Base-by-base conservation (phyloP, 768 basidiomycete genomes). In the Boletus vermiculosoides region DNA sequence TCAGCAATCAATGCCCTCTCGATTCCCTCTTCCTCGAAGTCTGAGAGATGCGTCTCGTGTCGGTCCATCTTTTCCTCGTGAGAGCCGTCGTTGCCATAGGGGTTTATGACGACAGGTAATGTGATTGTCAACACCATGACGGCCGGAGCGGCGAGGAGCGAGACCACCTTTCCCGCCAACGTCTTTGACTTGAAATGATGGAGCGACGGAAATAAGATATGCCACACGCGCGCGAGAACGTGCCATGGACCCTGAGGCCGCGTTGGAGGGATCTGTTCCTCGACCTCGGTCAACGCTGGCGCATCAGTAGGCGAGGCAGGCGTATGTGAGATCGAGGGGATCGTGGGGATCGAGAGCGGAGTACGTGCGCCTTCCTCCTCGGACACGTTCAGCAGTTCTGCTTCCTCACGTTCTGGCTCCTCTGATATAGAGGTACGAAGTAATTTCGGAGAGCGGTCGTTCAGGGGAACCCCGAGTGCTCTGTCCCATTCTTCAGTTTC, bases 71-170 rank as follows among this genome's bases (percentile, higher is more conserved):
- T 72, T 55, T 73, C 71, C 13, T 66, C 63, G 18, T 60, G 63
- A 1, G 42, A 45, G 10, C 52, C 37, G 13, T 58, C 39, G 3
- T 4, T 42, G 7, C 73, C 67, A 62, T 85, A 85, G 4, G 83
- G 80, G 11, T 78, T 84, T 30, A 90, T 82, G 18, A 95, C 92
- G 13, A 99, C 95, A 5, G 94, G 94, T 11, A 98, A 76, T 0
- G 96, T 98, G 20, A 98, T 60, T 0, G 95, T 98, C 48, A 99
- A 75, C 4, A 80, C 77, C 71, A 97, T 76, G 2, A 99, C 85
- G 2, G 94, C 92, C 2, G 96, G 96, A 0, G 88, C 85, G 4
- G 94, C 92, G 54, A 97, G 80, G 25, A 96, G 62, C 0, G 87
- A 83, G 0, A 90, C 88, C 31, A 91, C 74, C 73, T 84, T 85